A percentile compares a stretch with the other conserved stretches of the same genome.
These are phyloP conservation scores for Cubamyces lactineus DNA, from an alignment of 768 basidiomycete species.

Conservation along the genomic window DNA sequence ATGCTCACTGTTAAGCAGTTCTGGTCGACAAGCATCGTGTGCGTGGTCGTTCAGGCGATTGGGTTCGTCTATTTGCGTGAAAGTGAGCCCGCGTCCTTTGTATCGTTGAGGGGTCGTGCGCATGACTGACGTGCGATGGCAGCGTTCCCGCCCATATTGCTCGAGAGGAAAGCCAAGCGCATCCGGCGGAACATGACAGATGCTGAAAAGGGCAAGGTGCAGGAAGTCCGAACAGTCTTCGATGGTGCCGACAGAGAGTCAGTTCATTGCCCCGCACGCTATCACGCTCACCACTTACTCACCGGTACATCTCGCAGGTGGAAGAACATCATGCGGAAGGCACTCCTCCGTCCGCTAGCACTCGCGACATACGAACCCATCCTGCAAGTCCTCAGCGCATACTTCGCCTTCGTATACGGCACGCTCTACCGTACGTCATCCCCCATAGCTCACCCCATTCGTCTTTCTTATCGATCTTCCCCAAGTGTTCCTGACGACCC, in stretches of 20 bases:
- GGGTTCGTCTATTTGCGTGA: conserved; percentile 66
- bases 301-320: conserved; percentile 42
- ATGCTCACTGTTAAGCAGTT: conserved; percentile 40
- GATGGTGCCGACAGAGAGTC: conserved; percentile 46
- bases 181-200: conserved; percentile 48
- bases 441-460: neutral
- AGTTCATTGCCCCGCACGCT: neutral
- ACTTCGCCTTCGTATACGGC: conserved; percentile 74
- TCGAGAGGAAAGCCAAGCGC: conserved; percentile 54
- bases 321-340: conserved; percentile 52
- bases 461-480: neutral
- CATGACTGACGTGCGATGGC: neutral
- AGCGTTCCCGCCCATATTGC: conserved; percentile 38
- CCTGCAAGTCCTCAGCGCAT: conserved; percentile 67
- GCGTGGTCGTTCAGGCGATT: conserved; percentile 52
- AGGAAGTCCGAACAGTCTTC: conserved; percentile 50
- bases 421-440: conserved; percentile 52
- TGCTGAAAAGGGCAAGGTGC: conserved; percentile 44
- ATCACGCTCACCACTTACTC: no score
- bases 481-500: conserved; percentile 67
- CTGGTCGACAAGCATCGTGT: conserved; percentile 68
- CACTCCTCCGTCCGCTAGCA: conserved; percentile 67
- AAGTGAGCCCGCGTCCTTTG: conserved; percentile 45
- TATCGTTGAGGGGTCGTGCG: no score
- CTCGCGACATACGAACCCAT: conserved; percentile 66